Conservation (phyloP, 2,329 filamentous ascomycete species). For the Colletotrichum agaves region DNA sequence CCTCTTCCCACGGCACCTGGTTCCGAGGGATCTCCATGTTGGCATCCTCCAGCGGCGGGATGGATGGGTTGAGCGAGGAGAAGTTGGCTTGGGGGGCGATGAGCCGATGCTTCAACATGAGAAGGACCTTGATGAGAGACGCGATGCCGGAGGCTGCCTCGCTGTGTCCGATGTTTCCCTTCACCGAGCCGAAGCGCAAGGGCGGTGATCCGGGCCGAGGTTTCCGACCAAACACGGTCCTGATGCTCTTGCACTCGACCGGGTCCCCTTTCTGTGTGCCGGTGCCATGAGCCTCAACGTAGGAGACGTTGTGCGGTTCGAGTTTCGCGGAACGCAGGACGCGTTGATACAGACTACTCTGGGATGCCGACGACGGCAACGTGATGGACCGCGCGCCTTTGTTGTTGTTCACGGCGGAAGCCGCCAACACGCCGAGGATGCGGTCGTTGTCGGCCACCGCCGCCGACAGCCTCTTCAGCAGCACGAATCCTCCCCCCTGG, state of each 20-base stretch:
- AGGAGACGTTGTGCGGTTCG: background rate
- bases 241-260: constrained; percentile 57
- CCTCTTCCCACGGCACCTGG: background rate
- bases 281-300: constrained; percentile 57
- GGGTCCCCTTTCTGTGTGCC: constrained; percentile 54
- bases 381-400: constrained; percentile 40
- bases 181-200: background rate
- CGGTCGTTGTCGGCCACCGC: too few species aligned
- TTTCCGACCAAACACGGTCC: too few species aligned
- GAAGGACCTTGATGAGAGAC: constrained; percentile 41
- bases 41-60: background rate
- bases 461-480: too few species aligned
- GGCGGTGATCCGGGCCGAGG: too few species aligned
- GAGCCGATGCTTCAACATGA: constrained; percentile 41
- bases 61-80: constrained; percentile 43
- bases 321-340: constrained; percentile 54
- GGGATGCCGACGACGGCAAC: constrained; percentile 38
- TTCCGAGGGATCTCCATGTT: background rate
- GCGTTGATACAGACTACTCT: constrained; percentile 56
- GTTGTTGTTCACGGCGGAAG: too few species aligned
- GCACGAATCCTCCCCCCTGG: too few species aligned
- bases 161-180: constrained; percentile 55
- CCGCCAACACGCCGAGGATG: too few species aligned
- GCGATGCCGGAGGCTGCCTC: constrained; percentile 41
- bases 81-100: constrained; percentile 42